Conservation (phyloP, 2,329 filamentous ascomycete species). For the Thielaviopsis punctulata region DNA sequence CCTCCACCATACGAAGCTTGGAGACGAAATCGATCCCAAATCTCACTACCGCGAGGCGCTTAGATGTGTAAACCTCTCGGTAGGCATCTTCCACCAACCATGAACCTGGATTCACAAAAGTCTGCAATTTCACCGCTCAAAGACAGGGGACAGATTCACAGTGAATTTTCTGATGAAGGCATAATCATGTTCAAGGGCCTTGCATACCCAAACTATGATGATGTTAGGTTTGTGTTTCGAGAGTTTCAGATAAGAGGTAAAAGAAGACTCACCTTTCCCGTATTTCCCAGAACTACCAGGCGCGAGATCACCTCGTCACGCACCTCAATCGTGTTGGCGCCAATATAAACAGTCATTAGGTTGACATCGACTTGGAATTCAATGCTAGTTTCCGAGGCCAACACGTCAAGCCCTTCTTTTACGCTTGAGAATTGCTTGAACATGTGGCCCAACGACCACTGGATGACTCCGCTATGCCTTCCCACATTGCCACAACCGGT, state of each 20-base stretch:
- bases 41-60: neutral
- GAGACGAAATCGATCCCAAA: neutral
- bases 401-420: neutral
- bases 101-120: neutral
- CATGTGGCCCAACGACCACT: neutral
- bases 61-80: neutral
- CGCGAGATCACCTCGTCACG: neutral
- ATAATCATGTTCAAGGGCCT: neutral
- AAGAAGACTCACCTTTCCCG: neutral
- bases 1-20: neutral
- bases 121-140: neutral
- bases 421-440: slow-evolving; percentile 5
- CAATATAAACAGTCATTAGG: neutral
- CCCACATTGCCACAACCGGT: slow-evolving; percentile 2
- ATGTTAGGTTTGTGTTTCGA: neutral
- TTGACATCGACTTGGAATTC: neutral
- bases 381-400: neutral
- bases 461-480: neutral
- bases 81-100: neutral
- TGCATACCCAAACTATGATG: neutral
- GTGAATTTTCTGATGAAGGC: neutral
- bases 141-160: neutral
- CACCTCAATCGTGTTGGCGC: neutral
- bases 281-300: neutral
- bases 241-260: neutral